Percentiles rank a stretch among this genome's conserved stretches.
These are phyloP conservation scores for Niveomyces coronatus DNA, from an alignment of 2,329 filamentous ascomycete species.

Conservation along the genomic window DNA sequence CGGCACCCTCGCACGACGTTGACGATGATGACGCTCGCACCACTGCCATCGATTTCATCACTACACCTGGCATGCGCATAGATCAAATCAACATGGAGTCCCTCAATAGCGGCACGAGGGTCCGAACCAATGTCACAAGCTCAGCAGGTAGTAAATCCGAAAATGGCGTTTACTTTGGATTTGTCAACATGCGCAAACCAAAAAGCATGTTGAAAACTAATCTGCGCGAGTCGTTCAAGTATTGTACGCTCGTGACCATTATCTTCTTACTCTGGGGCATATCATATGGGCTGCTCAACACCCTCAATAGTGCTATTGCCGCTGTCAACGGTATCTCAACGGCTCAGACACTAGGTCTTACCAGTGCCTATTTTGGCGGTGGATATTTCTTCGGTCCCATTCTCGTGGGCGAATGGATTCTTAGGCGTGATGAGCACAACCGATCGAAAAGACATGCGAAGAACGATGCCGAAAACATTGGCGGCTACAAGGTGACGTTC, in stretches of 20 bases:
- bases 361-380: slow-evolving; percentile 59
- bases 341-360: slow-evolving; percentile 55
- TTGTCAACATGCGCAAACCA: slow-evolving; percentile 58
- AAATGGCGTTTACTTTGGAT: slow-evolving; percentile 58
- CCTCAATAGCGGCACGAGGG: slow-evolving; percentile 7
- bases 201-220: slow-evolving; percentile 62
- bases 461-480: slow-evolving; percentile 33
- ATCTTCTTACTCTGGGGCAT: slow-evolving; percentile 87
- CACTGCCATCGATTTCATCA: slow-evolving; percentile 36
- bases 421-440: slow-evolving; percentile 56
- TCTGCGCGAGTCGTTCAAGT: slow-evolving; percentile 55
- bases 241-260: slow-evolving; percentile 64
- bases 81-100: slow-evolving; percentile 4
- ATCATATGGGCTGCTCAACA: slow-evolving; percentile 78
- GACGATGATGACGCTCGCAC: slow-evolving; percentile 19
- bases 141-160: slow-evolving; percentile 28
- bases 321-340: slow-evolving; percentile 49
- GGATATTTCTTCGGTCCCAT: slow-evolving; percentile 62
- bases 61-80: slow-evolving; percentile 26
- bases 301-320: slow-evolving; percentile 63
- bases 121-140: slow-evolving; percentile 22
- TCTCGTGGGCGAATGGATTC: slow-evolving; percentile 57
- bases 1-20: neutral
- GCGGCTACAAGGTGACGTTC: slow-evolving; percentile 71
- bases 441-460: slow-evolving; percentile 30